A percentile compares a stretch with the other conserved stretches of the same genome.
These are phyloP conservation scores for Russula sp. DNA, from an alignment of 768 basidiomycete genomes.

Conservation along the genomic window DNA sequence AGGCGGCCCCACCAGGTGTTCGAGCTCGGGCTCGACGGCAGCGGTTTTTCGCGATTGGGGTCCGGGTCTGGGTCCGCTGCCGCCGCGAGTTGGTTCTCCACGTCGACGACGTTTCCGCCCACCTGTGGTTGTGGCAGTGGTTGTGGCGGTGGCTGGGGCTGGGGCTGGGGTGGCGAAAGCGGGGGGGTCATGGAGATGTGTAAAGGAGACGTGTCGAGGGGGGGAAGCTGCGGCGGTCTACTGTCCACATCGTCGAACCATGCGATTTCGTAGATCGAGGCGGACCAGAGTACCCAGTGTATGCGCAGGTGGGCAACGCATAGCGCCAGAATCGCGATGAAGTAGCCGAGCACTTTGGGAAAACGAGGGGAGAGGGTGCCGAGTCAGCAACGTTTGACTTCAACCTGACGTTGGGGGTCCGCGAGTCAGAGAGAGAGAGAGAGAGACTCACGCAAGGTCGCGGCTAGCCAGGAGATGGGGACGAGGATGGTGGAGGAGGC, in stretches of 20 bases:
- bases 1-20: constrained; percentile 1
- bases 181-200: not conserved
- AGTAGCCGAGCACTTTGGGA: constrained; percentile 43
- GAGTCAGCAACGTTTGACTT: not conserved
- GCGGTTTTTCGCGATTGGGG: not conserved
- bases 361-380: not conserved
- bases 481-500: constrained; percentile 27
- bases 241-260: constrained; percentile 41
- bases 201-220: constrained; percentile 14
- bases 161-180: not conserved
- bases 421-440: no score
- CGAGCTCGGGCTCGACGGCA: not conserved
- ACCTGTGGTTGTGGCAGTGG: no score
- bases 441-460: constrained; percentile 25
- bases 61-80: not conserved
- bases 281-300: constrained; percentile 44
- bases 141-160: no score
- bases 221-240: constrained; percentile 12
- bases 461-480: constrained; percentile 28
- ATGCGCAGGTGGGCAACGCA: constrained; percentile 37
- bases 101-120: not conserved
- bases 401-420: not conserved
- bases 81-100: not conserved
- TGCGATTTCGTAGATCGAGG: constrained; percentile 42
- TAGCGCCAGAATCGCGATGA: constrained; percentile 43